phyloP scores from a whole-genome alignment of 1,284 basidiomycete genomes.

The Fomitopsis pinicola region DNA sequence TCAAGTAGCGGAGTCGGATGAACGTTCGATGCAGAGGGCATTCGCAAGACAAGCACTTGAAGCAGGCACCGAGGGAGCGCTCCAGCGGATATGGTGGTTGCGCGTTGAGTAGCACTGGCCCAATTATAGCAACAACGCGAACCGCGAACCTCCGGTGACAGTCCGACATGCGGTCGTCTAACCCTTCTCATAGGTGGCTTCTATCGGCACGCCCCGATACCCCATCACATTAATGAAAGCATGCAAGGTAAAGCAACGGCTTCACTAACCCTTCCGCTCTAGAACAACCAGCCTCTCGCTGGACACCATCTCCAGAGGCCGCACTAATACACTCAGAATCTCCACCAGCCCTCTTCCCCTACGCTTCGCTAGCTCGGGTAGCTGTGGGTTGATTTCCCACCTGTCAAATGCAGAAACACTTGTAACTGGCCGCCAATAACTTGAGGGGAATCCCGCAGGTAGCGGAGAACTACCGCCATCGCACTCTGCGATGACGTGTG shows the following conservation, averaged over 20 bases:
- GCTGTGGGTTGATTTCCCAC: constrained; percentile 33
- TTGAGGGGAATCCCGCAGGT: constrained; percentile 10
- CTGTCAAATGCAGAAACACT: constrained; percentile 45
- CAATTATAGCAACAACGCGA: too few species aligned
- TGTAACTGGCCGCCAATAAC: constrained; percentile 39
- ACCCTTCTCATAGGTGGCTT: too few species aligned
- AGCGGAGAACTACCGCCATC: constrained; percentile 2
- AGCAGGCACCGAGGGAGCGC: too few species aligned
- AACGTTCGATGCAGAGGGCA: too few species aligned
- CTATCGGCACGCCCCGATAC: too few species aligned
- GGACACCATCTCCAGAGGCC: constrained; percentile 36
- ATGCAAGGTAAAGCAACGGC: neutral
- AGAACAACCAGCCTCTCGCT: constrained; percentile 51
- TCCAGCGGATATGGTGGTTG: too few species aligned
- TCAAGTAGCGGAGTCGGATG: too few species aligned
- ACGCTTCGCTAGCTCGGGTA: constrained; percentile 14
- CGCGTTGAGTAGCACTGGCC: too few species aligned
- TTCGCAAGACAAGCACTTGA: too few species aligned
- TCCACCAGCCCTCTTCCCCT: constrained; percentile 21
- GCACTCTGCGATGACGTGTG: constrained; percentile 58
- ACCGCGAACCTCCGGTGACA: too few species aligned
- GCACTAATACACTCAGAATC: constrained; percentile 14
- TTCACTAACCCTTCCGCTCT: constrained; percentile 19
- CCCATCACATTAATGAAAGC: too few species aligned
- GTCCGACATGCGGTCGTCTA: too few species aligned